A percentile compares a stretch with the other conserved stretches of the same genome.
Conservation (phyloP, 192 early-diverging fungal species). For the Entomortierella chlamydospora region DNA sequence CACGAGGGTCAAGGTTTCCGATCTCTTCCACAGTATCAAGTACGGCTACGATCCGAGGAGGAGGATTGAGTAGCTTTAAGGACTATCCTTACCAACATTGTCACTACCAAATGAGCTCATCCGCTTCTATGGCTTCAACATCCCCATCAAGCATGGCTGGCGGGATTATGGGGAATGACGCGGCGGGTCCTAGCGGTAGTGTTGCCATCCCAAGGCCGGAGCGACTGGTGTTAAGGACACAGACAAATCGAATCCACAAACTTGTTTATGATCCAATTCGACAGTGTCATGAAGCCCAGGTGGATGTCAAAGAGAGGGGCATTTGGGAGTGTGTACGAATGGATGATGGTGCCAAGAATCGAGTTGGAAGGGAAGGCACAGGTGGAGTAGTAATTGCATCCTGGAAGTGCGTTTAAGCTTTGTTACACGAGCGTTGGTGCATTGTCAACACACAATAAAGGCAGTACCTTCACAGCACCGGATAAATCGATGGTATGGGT, state of each 20-base stretch:
- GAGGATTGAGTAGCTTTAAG: background rate
- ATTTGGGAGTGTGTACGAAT: constrained; percentile 52
- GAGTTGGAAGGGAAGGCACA: constrained; percentile 40
- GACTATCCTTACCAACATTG: constrained; percentile 18
- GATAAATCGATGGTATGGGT: no score
- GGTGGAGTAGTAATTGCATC: constrained; percentile 47
- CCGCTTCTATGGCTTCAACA: constrained; percentile 21
- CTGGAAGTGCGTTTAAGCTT: constrained; percentile 29
- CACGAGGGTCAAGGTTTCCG: background rate
- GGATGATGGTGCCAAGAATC: constrained; percentile 48
- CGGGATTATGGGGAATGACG: background rate
- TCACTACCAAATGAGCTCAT: constrained; percentile 13
- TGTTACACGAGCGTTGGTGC: background rate
- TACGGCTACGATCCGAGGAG: constrained; percentile 1
- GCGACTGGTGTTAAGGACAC: constrained; percentile 40
- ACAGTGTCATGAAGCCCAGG: constrained; percentile 45
- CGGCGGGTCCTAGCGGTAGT: background rate
- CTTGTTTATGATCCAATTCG: constrained; percentile 34
- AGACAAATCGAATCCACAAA: constrained; percentile 41
- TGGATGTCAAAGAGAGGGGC: constrained; percentile 40
- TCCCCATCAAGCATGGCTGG: constrained; percentile 13
- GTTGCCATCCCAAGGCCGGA: constrained; percentile 24
- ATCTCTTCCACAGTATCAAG: background rate
- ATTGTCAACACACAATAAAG: no score
- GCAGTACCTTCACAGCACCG: no score